Conservation (phyloP, 2,329 filamentous ascomycete species). For the Penicillium vulpinum region DNA sequence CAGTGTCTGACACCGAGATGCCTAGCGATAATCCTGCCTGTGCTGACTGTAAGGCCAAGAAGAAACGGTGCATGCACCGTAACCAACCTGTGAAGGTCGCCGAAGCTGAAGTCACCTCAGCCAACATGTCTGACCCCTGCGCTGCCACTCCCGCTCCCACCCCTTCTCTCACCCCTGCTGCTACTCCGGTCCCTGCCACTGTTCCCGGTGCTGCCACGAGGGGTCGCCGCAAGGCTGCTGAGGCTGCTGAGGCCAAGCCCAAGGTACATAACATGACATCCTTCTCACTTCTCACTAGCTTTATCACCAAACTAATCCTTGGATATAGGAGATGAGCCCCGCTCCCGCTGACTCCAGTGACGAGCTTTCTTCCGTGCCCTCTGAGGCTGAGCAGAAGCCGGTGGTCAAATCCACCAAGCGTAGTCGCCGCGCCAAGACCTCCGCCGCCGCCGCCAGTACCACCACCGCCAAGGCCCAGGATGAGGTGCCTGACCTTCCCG, state of each 20-base stretch:
- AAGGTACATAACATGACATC: not conserved
- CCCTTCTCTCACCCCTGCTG: not conserved
- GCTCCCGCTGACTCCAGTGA: not conserved
- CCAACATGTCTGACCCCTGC: not conserved
- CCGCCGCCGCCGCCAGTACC: not conserved
- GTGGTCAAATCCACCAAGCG: not conserved
- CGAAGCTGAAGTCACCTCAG: not conserved
- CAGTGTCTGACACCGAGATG: conserved; percentile 4
- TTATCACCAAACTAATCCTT: not conserved
- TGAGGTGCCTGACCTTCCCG: not conserved
- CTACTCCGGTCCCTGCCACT: not conserved
- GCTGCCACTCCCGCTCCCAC: not conserved
- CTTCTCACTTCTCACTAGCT: not conserved
- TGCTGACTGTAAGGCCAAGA: conserved; percentile 23
- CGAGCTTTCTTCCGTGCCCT: not conserved
- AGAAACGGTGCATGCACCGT: conserved; percentile 29
- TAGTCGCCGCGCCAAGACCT: not conserved
- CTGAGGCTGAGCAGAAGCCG: not conserved
- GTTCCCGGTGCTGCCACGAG: not conserved
- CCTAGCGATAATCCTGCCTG: conserved; percentile 14
- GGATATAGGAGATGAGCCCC: not conserved
- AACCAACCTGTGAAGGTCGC: not conserved
- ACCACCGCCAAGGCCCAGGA: not conserved
- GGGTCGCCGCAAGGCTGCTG: not conserved
- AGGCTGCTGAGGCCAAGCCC: not conserved